Evolutionary conservation across 2,329 filamentous ascomycete species (phyloP), one percentile per base, ranked within the genome.

Genomic region (Alternaria triticimaculans): DNA sequence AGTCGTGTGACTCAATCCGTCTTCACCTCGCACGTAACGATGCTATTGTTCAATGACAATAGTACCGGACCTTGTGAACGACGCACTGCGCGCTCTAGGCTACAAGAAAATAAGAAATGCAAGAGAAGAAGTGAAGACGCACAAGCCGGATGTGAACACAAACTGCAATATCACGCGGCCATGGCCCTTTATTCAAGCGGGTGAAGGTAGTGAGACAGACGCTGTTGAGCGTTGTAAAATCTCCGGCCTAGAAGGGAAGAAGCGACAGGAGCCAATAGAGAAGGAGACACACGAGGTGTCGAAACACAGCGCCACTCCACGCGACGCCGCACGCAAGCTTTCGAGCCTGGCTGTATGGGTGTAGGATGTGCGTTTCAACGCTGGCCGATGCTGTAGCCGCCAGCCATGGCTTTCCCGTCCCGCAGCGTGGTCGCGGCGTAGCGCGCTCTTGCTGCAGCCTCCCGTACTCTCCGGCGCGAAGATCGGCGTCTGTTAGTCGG

Each of bases 301-400:
- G 76, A 79, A 80, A 79, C 78, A 65, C 68, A 69, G 71, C 72
- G 73, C 76, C 72, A 77, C 72, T 64, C 64, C 71, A 73, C 68
- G 67, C 67, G 68, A 73, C 64, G 66, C 63, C 64, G 69, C 69
- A 76, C 63, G 75, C 64, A 78, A 75, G 73, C 76, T 73, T 74
- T 64, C 69, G 70, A 71, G 72, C 73, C 72, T 77, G 69, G 71
- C 58, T 72, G 63, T 63, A 49, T 73, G 71, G 63, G 66, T 75
- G 70, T 74, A 70, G 66, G 71, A 76, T 76, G 66, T 73, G 67
- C 62, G 76, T 78, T 78, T 79, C 76, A 78, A 72, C 67, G 62
- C 63, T 58, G 75, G 66, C 76, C 76, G 71, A 70, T 68, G 63
- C 65, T 75, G 75, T 79, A 80, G 76, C 74, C 78, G 77, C 78